A percentile compares a stretch with the other conserved stretches of the same genome.
These are phyloP conservation scores for Atalantia buxifolia DNA, from an alignment of 345 rosid species.

Conservation along the genomic window DNA sequence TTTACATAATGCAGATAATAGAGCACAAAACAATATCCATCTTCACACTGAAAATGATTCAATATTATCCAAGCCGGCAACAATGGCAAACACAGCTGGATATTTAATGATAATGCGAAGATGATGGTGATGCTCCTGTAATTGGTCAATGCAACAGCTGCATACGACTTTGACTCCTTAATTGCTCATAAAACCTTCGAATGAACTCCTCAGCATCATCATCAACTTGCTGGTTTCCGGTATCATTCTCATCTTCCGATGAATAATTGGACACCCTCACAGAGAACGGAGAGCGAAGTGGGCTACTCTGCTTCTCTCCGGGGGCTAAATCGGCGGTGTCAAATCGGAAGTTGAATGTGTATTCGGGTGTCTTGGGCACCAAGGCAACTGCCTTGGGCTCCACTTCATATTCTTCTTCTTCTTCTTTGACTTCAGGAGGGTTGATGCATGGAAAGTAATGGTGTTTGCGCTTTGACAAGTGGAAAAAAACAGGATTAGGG, in stretches of 20 bases:
- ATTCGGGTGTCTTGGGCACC: constrained; percentile 46
- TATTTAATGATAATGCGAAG: neutral
- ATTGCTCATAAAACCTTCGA: constrained; percentile 46
- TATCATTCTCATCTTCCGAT: constrained; percentile 35
- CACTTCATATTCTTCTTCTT: constrained; percentile 13
- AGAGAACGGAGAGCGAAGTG: constrained; percentile 33
- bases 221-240: constrained; percentile 30
- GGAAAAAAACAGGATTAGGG: constrained; percentile 58
- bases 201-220: constrained; percentile 63
- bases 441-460: constrained; percentile 54
- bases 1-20: neutral
- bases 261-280: constrained; percentile 47
- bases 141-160: constrained; percentile 39
- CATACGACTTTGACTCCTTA: constrained; percentile 42
- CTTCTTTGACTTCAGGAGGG: constrained; percentile 26
- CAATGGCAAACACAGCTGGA: neutral
- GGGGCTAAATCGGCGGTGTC: constrained; percentile 11
- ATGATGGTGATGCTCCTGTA: neutral
- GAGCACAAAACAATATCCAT: constrained; percentile 4
- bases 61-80: neutral
- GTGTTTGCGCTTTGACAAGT: constrained; percentile 34
- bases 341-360: constrained; percentile 29
- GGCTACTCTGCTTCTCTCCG: constrained; percentile 29
- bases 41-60: neutral
- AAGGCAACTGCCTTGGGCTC: constrained; percentile 21